A percentile compares a stretch with the other conserved stretches of the same genome.
phyloP scores from a whole-genome alignment of 345 rosid species.

The Rhizophora mangle region DNA sequence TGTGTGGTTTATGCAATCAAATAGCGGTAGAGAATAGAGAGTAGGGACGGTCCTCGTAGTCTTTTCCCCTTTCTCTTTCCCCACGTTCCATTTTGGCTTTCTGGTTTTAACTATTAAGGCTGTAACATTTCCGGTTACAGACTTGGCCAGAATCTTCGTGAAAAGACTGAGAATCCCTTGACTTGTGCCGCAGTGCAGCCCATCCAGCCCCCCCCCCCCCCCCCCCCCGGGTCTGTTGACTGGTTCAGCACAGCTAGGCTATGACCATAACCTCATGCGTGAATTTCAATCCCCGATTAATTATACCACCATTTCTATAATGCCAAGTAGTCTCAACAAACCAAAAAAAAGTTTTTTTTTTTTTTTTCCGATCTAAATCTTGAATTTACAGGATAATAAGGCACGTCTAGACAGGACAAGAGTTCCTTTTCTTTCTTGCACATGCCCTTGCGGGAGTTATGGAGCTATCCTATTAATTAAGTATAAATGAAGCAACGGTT shows the following conservation, averaged over 20 bases:
- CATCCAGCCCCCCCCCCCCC: not conserved
- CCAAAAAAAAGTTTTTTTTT: not conserved
- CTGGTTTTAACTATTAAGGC: not conserved
- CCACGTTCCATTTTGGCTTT: not conserved
- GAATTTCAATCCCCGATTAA: not conserved
- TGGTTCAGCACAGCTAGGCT: not conserved
- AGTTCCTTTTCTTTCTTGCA: too few relatives aligned
- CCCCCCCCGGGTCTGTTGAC: not conserved
- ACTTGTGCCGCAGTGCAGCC: constrained; percentile 5
- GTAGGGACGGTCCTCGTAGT: not conserved
- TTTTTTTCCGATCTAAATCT: too few relatives aligned
- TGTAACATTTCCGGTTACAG: not conserved
- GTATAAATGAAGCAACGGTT: too few relatives aligned
- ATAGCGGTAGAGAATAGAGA: not conserved
- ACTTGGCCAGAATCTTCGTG: constrained; percentile 17
- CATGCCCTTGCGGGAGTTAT: too few relatives aligned
- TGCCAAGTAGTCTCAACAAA: not conserved
- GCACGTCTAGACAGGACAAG: too few relatives aligned
- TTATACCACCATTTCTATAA: not conserved
- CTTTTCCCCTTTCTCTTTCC: not conserved
- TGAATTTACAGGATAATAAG: too few relatives aligned
- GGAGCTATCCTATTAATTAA: too few relatives aligned
- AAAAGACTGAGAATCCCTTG: not conserved
- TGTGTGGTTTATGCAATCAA: too few relatives aligned
- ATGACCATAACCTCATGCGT: not conserved